phyloP scores from a whole-genome alignment of 352 stramenopile genomes.

The Aphanomyces astaci region DNA sequence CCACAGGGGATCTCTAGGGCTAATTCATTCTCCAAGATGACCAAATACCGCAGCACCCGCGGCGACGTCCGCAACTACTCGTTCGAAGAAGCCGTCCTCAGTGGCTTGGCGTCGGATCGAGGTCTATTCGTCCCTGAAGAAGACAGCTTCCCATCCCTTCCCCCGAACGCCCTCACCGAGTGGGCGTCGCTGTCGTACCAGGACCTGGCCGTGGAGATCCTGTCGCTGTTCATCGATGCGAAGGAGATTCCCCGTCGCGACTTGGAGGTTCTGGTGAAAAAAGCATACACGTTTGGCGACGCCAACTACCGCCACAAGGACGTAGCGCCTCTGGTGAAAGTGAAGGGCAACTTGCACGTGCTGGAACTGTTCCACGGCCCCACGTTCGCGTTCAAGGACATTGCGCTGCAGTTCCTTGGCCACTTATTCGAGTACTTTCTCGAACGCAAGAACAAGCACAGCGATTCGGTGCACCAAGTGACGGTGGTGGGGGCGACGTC shows the following conservation, averaged over 20 bases:
- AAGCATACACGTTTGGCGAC: slow-evolving; percentile 76
- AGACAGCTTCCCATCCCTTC: slow-evolving; percentile 71
- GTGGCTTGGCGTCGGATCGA: slow-evolving; percentile 71
- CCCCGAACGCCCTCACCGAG: slow-evolving; percentile 49
- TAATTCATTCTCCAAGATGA: slow-evolving; percentile 35
- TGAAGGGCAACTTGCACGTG: slow-evolving; percentile 82
- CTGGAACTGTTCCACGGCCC: slow-evolving; percentile 99
- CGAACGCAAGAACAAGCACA: slow-evolving; percentile 60
- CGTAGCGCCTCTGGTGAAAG: slow-evolving; percentile 91
- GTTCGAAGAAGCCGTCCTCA: slow-evolving; percentile 84
- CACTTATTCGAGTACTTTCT: slow-evolving; percentile 99
- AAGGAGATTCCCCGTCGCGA: slow-evolving; percentile 89
- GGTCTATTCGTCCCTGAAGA: slow-evolving; percentile 74
- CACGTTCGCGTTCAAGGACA: slow-evolving; percentile 99
- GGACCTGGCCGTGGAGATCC: slow-evolving; percentile 91
- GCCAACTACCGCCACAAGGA: slow-evolving; percentile 88
- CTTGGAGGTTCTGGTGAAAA: slow-evolving; percentile 86
- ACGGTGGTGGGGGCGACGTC: slow-evolving; percentile 97
- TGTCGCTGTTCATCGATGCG: slow-evolving; percentile 94
- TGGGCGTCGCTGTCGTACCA: slow-evolving; percentile 91
- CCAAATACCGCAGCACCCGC: slow-evolving; percentile 78
- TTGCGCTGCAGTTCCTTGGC: slow-evolving; percentile 97
- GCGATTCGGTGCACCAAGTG: slow-evolving; percentile 72
- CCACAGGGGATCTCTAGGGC: background rate
- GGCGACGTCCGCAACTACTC: slow-evolving; percentile 68